A percentile compares a stretch with the other conserved stretches of the same genome.
Conservation (phyloP, 768 basidiomycete genomes). For the Rhizopogon vesiculosus region DNA sequence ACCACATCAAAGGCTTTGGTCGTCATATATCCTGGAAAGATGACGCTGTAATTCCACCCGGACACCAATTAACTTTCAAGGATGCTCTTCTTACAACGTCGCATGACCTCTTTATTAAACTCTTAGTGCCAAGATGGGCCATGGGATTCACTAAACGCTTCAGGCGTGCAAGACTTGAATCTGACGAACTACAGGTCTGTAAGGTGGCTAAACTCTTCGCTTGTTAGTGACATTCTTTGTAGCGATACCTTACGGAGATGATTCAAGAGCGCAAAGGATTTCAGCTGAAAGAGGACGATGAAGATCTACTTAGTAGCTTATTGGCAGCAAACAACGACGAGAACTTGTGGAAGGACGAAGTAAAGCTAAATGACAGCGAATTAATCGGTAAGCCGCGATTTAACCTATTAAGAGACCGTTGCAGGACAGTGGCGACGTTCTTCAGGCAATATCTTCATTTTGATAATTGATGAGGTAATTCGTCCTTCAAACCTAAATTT, state of each 20-base stretch:
- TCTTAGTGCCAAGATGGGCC: slow-evolving; percentile 36
- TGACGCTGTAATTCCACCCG: slow-evolving; percentile 32
- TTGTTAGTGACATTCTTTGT: neutral
- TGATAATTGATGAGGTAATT: slow-evolving; percentile 51
- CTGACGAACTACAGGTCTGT: slow-evolving; percentile 38
- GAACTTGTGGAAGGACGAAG: slow-evolving; percentile 7
- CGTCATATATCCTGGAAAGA: slow-evolving; percentile 45
- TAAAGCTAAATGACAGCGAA: slow-evolving; percentile 38
- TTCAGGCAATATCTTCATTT: slow-evolving; percentile 32
- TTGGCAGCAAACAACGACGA: slow-evolving; percentile 42
- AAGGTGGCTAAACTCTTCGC: neutral
- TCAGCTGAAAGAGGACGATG: slow-evolving; percentile 32
- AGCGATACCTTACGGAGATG: slow-evolving; percentile 51
- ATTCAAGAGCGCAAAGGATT: slow-evolving; percentile 36
- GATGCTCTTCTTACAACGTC: slow-evolving; percentile 42
- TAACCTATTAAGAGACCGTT: neutral
- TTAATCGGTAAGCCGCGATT: slow-evolving; percentile 26
- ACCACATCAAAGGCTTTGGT: slow-evolving; percentile 40
- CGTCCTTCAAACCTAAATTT: neutral
- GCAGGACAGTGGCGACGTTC: neutral
- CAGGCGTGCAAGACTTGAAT: slow-evolving; percentile 30
- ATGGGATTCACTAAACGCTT: slow-evolving; percentile 32
- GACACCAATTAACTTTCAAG: slow-evolving; percentile 46
- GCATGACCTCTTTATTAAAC: slow-evolving; percentile 30
- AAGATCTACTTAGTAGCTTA: slow-evolving; percentile 51